Conservation (phyloP, 2,329 filamentous ascomycete species). For the Ceratocystis ficicola region DNA sequence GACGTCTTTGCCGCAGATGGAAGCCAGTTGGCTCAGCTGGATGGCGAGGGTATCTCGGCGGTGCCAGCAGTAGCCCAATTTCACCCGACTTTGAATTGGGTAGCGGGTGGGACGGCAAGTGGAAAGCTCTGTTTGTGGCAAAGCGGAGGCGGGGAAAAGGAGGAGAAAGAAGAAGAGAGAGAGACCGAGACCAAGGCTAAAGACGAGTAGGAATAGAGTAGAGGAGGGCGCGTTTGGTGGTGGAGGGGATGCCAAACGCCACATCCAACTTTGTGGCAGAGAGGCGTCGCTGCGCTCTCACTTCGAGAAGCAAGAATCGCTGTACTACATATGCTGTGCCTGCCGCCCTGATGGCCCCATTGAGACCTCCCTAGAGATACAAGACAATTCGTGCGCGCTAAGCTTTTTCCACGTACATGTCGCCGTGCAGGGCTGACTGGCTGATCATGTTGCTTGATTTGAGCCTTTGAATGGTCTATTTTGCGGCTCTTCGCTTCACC, state of each 20-base stretch:
- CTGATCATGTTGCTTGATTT: no score
- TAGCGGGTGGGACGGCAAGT: conserved; percentile 80
- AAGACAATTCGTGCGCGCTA: no score
- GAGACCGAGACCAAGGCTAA: neutral
- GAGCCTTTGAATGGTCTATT: no score
- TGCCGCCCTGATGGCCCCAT: no score
- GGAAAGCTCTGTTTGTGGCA: conserved; percentile 83
- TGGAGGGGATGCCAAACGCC: neutral
- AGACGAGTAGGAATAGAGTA: neutral
- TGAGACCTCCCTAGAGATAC: no score
- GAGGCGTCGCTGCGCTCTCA: no score
- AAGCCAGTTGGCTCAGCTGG: conserved; percentile 76
- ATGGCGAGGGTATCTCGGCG: conserved; percentile 81
- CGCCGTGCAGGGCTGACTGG: no score
- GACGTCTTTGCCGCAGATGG: conserved; percentile 77
- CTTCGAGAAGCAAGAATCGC: no score
- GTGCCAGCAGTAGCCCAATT: conserved; percentile 89
- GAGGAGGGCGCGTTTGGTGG: neutral
- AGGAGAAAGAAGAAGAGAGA: neutral
- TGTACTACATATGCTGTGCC: no score
- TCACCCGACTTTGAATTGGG: conserved; percentile 79
- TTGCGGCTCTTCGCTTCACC: no score
- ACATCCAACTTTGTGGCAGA: neutral
- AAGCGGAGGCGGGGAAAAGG: neutral
- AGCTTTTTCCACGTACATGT: no score